A percentile compares a stretch with the other conserved stretches of the same genome.
phyloP scores from a whole-genome alignment of 208 protist species.

The Strigomonas culicis region DNA sequence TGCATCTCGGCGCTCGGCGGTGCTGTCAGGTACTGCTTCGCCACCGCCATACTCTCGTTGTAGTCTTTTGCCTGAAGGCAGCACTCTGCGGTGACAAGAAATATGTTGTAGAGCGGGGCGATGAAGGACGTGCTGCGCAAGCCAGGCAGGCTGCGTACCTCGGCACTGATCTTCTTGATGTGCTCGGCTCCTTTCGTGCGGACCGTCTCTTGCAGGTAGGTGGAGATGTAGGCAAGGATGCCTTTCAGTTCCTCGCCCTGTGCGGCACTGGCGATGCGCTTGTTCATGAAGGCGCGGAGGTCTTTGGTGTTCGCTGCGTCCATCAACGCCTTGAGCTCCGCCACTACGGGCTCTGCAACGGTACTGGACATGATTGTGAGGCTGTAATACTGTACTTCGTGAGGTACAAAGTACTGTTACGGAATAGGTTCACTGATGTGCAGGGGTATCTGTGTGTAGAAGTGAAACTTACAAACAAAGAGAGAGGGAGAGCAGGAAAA shows the following conservation, averaged over 20 bases:
- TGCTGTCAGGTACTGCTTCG: slow-evolving; percentile 18
- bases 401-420: no score
- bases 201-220: background rate
- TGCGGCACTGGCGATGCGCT: slow-evolving; percentile 5
- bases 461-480: no score
- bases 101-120: slow-evolving; percentile 14
- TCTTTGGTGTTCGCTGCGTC: background rate
- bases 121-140: slow-evolving; percentile 14
- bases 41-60: slow-evolving; percentile 18
- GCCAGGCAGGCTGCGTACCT: slow-evolving; percentile 5
- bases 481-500: background rate
- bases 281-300: background rate
- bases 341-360: background rate
- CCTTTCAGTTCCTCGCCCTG: slow-evolving; percentile 11
- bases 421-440: no score
- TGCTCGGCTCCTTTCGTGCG: background rate
- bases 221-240: slow-evolving; percentile 6
- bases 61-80: slow-evolving; percentile 20
- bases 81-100: slow-evolving; percentile 20
- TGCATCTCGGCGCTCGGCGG: slow-evolving; percentile 1
- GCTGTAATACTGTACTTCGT: no score
- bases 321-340: background rate
- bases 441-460: no score
- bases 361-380: background rate
- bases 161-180: slow-evolving; percentile 1